A percentile compares a stretch with the other conserved stretches of the same genome.
Conservation (phyloP, 2,329 filamentous ascomycete species). For the Colletotrichum liaoningense region DNA sequence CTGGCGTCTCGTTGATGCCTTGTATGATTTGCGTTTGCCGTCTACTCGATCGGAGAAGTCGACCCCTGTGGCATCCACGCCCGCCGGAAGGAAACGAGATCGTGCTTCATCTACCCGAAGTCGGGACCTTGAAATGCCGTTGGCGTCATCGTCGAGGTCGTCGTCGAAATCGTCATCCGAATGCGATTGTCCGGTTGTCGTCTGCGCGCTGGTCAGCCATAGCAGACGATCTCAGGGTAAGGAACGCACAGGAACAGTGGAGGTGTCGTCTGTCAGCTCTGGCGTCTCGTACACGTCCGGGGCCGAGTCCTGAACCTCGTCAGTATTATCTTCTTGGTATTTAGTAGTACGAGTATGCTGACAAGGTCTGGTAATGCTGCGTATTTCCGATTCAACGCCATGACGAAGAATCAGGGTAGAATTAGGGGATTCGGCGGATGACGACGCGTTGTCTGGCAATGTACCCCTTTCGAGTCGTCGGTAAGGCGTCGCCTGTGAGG, state of each 20-base stretch:
- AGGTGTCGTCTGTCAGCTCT: constrained; percentile 89
- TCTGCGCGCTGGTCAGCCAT: constrained; percentile 52
- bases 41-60: constrained; percentile 93
- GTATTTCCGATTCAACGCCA: constrained; percentile 86
- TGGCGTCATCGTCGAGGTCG: constrained; percentile 70
- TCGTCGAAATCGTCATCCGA: constrained; percentile 74
- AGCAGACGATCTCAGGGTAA: background rate
- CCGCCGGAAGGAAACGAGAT: constrained; percentile 79
- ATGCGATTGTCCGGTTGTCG: constrained; percentile 65
- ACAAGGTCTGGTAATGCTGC: constrained; percentile 84
- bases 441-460: background rate
- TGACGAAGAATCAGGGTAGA: constrained; percentile 45
- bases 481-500: background rate
- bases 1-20: constrained; percentile 75
- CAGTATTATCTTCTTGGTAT: constrained; percentile 16
- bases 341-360: constrained; percentile 2
- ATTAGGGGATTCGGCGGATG: background rate
- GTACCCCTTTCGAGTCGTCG: background rate
- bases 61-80: constrained; percentile 80
- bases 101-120: constrained; percentile 85
- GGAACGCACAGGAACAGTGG: constrained; percentile 79
- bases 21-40: constrained; percentile 86
- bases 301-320: constrained; percentile 78
- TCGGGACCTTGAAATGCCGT: constrained; percentile 80
- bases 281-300: constrained; percentile 98